These are phyloP conservation scores for Dipodascus geniculatus DNA, from an alignment of 805 yeast genomes.

Conservation along the genomic window DNA sequence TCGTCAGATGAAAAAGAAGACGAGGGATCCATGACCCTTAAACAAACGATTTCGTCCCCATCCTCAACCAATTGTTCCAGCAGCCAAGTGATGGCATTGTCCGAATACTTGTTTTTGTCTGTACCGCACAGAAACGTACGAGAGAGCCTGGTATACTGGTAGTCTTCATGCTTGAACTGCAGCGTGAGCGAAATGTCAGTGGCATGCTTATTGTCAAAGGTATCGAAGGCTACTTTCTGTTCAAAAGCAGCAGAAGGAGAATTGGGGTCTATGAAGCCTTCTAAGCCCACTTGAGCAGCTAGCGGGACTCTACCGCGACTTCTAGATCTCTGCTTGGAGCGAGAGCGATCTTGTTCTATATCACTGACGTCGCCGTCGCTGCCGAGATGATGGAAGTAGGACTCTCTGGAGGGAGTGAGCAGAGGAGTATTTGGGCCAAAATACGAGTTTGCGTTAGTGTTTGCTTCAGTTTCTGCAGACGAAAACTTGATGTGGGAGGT, in stretches of 20 bases:
- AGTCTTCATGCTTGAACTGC: conserved; percentile 29
- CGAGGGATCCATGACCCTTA: conserved; percentile 31
- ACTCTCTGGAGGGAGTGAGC: not conserved
- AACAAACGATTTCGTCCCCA: conserved; percentile 35
- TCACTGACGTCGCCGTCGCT: not conserved
- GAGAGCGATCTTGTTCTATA: not conserved
- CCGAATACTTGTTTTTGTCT: conserved; percentile 32
- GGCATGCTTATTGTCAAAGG: conserved; percentile 28
- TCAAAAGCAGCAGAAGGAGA: conserved; percentile 12
- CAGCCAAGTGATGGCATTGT: conserved; percentile 35
- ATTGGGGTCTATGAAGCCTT: not conserved
- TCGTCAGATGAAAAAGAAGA: conserved; percentile 14
- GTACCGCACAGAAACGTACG: conserved; percentile 35
- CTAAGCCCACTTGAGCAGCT: not conserved
- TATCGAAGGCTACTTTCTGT: conserved; percentile 32
- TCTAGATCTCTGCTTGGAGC: not conserved
- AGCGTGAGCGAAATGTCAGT: conserved; percentile 29
- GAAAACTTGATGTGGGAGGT: not conserved
- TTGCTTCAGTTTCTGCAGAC: not conserved
- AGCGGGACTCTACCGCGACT: not conserved
- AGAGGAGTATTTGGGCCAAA: not conserved
- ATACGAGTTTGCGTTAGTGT: not conserved
- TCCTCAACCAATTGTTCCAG: conserved; percentile 33
- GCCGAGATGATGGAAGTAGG: not conserved
- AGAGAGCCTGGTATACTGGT: conserved; percentile 26